Evolutionary conservation across 2,329 filamentous ascomycete species (phyloP), one percentile per base, ranked within the genome.

Genomic region (Ophiostoma ips): DNA sequence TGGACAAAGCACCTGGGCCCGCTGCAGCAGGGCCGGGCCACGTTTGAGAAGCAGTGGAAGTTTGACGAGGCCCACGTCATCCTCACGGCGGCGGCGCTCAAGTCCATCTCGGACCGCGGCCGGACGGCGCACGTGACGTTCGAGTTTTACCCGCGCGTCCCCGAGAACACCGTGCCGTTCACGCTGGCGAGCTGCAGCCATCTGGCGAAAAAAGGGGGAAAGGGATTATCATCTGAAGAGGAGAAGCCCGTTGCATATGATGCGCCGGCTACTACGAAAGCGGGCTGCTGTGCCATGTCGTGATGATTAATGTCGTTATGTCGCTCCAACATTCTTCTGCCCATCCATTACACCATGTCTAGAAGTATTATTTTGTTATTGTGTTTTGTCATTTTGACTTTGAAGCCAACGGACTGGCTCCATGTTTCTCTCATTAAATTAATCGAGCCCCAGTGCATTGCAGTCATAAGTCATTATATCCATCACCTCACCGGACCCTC

Each of bases 1-100:
- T 81, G 72, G 72, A 80, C 76, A 0, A 60, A 67, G 56, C 75
- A 67, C 30, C 60, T 79, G 1, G 71, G 71, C 0, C 65, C 70
- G 2, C 58, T 80, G 21, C 73, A 79, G 57, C 66, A 75, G 54
- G 70, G 62, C 12, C 58, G 66, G 15, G 69, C 64, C 55, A 78
- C 75, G 3, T 77, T 69, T 51, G 63, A 58, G 9, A 65, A 60
- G 18, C 72, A 76, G 50, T 79, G 71, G 68, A 69, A 70, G 46
- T 77, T 68, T 63, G 70, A 74, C 52, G 64, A 58, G 1, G 57
- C 60, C 15, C 59, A 68, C 50, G 62, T 79, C 1, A 68, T 74
- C 3, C 54, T 79, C n/a, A 69, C 63, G 3, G 59, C 65, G 0
- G 59, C 63, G 2, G 69, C 69, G 0, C 58, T 77, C 35, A 62